Base-by-base conservation (phyloP, 495 filamentous ascomycete species). In the Penicillium ochrochloron region DNA sequence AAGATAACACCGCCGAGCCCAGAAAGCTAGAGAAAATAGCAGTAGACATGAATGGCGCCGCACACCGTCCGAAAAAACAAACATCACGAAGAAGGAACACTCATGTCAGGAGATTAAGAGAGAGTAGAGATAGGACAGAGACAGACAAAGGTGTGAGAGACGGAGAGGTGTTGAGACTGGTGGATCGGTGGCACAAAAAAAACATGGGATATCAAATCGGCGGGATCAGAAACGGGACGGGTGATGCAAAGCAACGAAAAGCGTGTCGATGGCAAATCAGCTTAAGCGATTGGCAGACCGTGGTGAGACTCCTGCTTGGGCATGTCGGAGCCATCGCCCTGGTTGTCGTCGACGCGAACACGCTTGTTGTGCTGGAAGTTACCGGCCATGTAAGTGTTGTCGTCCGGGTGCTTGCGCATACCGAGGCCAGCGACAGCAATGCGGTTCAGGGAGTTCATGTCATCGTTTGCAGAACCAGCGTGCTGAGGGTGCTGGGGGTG, bases 401-500 rank as follows among this genome's bases (percentile, higher is more conserved):
- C 76, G 25, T 80, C 75, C 3, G 73, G 75, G 59, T 80, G 77
- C 63, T 82, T 82, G 62, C 78, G 80, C 76, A 82, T 82, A 17
- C 79, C 79, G 0, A 82, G 73, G 0, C 78, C 79, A 5, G 80
- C 80, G 2, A 78, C 78, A 19, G 80, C 80, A 42, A 82, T 81
- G 46, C 78, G 76, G 65, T 82, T 82, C 35, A 82, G 60, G 11
- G 78, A 80, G 65, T 77, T 78, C 73, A 82, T 75, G 46, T 80
- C 80, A 39, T 82, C 80, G 17, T 74, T 76, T 3, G 66, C 67
- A 19, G 69, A 67, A n/a, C 66, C 66, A 10, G 66, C 69, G 23
- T 73, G 69, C 44, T 78, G 25, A 27, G 25, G 25, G 25, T 27
- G n/a, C n/a, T n/a, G n/a, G 76, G 15, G 58, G 34, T 35, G 35